Evolutionary conservation across 2,329 filamentous ascomycete species (phyloP).

Genomic region (Elsinoe arachidis): DNA sequence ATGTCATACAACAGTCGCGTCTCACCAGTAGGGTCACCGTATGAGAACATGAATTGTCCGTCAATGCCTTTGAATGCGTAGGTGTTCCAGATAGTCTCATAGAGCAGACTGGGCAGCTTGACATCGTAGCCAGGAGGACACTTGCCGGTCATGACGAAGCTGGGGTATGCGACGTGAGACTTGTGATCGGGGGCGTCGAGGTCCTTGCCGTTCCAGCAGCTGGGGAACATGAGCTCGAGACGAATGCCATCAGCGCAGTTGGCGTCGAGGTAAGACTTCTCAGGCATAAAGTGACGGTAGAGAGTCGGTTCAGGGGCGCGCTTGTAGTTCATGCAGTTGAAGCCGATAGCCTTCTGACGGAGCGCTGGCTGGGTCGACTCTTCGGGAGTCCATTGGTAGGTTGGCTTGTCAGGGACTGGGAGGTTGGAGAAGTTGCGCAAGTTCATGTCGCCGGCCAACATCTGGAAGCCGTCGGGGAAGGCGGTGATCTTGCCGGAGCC

Average conservation of each 20-base stretch:
- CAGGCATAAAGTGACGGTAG: conserved; percentile 71
- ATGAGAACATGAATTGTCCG: conserved; percentile 67
- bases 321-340: conserved; percentile 87
- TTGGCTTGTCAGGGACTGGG: conserved; percentile 57
- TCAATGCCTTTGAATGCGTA: conserved; percentile 51
- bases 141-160: conserved; percentile 63
- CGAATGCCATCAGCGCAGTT: conserved; percentile 77
- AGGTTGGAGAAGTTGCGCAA: conserved; percentile 59
- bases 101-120: conserved; percentile 68
- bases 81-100: conserved; percentile 77
- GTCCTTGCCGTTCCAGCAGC: conserved; percentile 74
- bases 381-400: conserved; percentile 59
- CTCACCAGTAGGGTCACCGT: conserved; percentile 64
- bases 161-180: conserved; percentile 68
- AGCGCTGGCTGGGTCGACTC: conserved; percentile 63
- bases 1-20: background rate
- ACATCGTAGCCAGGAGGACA: conserved; percentile 63
- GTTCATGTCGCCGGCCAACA: conserved; percentile 66
- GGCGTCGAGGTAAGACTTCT: conserved; percentile 68
- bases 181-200: conserved; percentile 46
- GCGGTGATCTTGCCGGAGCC: conserved; percentile 44
- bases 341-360: conserved; percentile 73
- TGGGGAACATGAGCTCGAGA: conserved; percentile 79
- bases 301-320: conserved; percentile 60
- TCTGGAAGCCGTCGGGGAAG: conserved; percentile 69